phyloP scores from a whole-genome alignment of 257 asterid genomes.

The Solanum neorickii region DNA sequence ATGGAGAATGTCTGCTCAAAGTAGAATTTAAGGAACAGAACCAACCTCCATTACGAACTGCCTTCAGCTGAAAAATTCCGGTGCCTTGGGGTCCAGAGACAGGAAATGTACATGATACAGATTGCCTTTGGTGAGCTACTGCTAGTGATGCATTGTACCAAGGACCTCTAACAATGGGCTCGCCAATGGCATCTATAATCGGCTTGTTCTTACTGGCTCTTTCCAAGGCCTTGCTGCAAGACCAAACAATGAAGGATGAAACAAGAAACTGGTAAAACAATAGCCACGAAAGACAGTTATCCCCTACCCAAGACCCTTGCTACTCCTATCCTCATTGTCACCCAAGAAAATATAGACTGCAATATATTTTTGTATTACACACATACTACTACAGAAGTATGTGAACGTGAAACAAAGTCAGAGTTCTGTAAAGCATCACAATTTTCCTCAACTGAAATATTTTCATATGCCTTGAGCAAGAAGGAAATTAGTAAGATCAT shows the following conservation, averaged over 20 bases:
- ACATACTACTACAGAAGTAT: not conserved
- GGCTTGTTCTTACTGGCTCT: slow-evolving; percentile 62
- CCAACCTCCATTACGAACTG: slow-evolving; percentile 78
- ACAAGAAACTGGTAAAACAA: not conserved
- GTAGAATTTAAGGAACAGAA: not conserved
- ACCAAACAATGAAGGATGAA: not conserved
- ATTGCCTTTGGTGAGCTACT: slow-evolving; percentile 76
- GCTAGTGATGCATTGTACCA: slow-evolving; percentile 98
- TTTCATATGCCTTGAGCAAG: not conserved
- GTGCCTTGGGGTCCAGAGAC: slow-evolving; percentile 93
- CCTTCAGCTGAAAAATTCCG: slow-evolving; percentile 86
- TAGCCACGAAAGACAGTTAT: not conserved
- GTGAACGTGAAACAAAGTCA: too few species aligned
- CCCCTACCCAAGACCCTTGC: not conserved
- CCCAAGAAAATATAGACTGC: not conserved
- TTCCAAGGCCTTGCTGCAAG: slow-evolving; percentile 91
- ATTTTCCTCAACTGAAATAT: not conserved
- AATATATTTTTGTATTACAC: not conserved
- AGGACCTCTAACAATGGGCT: slow-evolving; percentile 89
- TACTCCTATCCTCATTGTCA: not conserved
- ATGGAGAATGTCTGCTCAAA: not conserved
- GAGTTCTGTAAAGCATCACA: not conserved
- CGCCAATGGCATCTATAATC: slow-evolving; percentile 72
- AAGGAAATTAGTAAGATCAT: not conserved
- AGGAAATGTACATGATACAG: slow-evolving; percentile 90